A percentile compares a stretch with the other conserved stretches of the same genome.
Conservation (phyloP, 768 basidiomycete species). For the Amanita polypyramis region DNA sequence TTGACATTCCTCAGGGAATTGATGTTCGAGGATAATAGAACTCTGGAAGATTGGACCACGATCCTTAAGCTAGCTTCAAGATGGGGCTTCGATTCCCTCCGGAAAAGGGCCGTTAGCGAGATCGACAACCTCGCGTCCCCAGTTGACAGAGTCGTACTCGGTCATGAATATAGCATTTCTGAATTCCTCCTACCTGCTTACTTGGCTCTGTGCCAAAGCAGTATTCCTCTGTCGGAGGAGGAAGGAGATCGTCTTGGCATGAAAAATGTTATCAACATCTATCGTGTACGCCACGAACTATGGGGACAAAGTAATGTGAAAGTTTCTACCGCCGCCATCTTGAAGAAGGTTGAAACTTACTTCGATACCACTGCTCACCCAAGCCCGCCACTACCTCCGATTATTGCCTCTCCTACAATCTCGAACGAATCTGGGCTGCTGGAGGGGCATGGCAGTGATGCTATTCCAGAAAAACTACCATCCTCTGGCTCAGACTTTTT, state of each 20-base stretch:
- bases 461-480: no score
- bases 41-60: slow-evolving; percentile 3
- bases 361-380: not conserved
- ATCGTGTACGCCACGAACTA: slow-evolving; percentile 5
- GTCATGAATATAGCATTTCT: not conserved
- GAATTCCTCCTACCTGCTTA: not conserved
- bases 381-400: not conserved
- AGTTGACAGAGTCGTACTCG: slow-evolving; percentile 4
- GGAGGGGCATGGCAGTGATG: no score
- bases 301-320: not conserved
- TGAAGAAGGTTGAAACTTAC: not conserved
- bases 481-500: no score
- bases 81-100: slow-evolving; percentile 6
- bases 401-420: not conserved
- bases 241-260: slow-evolving; percentile 3
- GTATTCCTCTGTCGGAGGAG: not conserved
- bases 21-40: not conserved
- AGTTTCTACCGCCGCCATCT: not conserved
- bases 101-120: not conserved
- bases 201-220: slow-evolving; percentile 2
- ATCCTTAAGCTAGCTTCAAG: slow-evolving; percentile 2
- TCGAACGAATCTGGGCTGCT: not conserved
- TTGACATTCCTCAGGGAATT: not conserved
- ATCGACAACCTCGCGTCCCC: not conserved
- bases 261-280: slow-evolving; percentile 5